Base-by-base conservation (phyloP, 176 grass and related monocot genomes). In the Chloris gayana region DNA sequence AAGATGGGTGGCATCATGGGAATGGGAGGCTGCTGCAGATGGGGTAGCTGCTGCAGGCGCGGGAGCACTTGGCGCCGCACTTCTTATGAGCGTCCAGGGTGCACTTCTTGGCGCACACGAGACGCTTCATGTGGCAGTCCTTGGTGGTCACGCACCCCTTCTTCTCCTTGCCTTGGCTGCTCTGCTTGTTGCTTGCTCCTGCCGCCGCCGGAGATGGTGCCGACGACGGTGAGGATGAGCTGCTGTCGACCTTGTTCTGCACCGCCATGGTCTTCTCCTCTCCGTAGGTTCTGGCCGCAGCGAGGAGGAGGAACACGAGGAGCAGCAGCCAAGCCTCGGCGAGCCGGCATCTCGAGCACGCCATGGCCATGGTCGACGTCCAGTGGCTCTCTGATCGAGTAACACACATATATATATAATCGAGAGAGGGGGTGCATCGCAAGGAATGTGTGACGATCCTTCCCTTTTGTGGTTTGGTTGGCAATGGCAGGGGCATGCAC, bases 71-170 rank as follows among this genome's bases (percentile, higher is more conserved):
- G 45, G 76, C 63, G 31, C 63, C 76, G 63, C 76, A 79, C 31
- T 51, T 67, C 4, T 53, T 51, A 46, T 79, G 76, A 0, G 76
- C 76, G 13, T 44, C 3, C 45, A 79, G 17, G 31, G 76, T 79
- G 76, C 76, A 79, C 22, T 79, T 79, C 76, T 79, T 79, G 45
- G 76, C 76, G 63, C 76, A 79, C 76, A 79, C 76, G 31, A 79
- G 63, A 4, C 76, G 76, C 76, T 67, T 79, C 12, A 79, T 65
- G 76, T 79, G 76, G 63, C 76, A 79, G 22, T 67, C 63, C 76
- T 79, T 79, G 63, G 18, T 79, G 21, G 76, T 79, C 31, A 79
- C 63, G 76, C 76, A 79, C 14, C 63, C 63, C 59, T 62, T 47
- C 26, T 46, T 77, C 24, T 63, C 38, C 58, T 47, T 64, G 17